Percentiles rank a stretch among this genome's conserved stretches.
Evolutionary conservation across 2,329 filamentous ascomycete species (phyloP).

Genomic region (Curvularia hawaiiensis): DNA sequence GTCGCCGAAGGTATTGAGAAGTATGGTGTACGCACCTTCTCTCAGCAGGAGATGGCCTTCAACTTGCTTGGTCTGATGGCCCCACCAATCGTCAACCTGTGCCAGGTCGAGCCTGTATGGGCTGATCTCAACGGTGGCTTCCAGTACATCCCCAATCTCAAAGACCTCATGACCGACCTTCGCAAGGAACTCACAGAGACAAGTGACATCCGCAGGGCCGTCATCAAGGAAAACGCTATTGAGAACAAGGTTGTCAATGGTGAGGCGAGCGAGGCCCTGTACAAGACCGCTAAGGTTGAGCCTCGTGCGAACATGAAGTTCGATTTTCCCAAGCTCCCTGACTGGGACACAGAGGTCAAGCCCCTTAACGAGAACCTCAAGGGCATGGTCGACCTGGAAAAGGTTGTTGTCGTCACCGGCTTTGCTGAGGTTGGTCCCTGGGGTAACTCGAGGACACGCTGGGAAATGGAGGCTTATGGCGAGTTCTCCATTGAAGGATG

Average conservation of each 20-base stretch:
- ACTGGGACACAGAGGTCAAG: slow-evolving; percentile 90
- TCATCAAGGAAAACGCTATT: slow-evolving; percentile 92
- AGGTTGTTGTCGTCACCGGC: slow-evolving; percentile 95
- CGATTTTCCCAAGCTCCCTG: slow-evolving; percentile 86
- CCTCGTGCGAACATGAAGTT: slow-evolving; percentile 98
- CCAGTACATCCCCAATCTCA: slow-evolving; percentile 95
- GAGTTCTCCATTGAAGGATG: slow-evolving; percentile 97
- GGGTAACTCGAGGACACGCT: slow-evolving; percentile 97
- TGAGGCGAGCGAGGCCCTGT: slow-evolving; percentile 86
- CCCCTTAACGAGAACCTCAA: slow-evolving; percentile 87
- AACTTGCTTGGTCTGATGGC: slow-evolving; percentile 97
- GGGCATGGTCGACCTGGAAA: slow-evolving; percentile 98
- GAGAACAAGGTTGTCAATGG: slow-evolving; percentile 98
- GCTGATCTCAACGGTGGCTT: slow-evolving; percentile 97
- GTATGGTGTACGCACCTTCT: slow-evolving; percentile 97
- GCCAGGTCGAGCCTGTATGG: slow-evolving; percentile 93
- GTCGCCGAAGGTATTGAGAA: slow-evolving; percentile 96
- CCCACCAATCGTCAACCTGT: slow-evolving; percentile 89
- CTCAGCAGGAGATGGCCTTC: slow-evolving; percentile 99
- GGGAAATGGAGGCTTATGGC: slow-evolving; percentile 99
- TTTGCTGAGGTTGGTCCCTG: slow-evolving; percentile 96
- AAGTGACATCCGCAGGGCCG: slow-evolving; percentile 88
- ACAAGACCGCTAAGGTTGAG: slow-evolving; percentile 92
- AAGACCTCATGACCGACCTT: slow-evolving; percentile 89
- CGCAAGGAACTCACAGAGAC: slow-evolving; percentile 95